Conservation (phyloP, 805 yeast genomes). For the Ogataea saltuana region DNA sequence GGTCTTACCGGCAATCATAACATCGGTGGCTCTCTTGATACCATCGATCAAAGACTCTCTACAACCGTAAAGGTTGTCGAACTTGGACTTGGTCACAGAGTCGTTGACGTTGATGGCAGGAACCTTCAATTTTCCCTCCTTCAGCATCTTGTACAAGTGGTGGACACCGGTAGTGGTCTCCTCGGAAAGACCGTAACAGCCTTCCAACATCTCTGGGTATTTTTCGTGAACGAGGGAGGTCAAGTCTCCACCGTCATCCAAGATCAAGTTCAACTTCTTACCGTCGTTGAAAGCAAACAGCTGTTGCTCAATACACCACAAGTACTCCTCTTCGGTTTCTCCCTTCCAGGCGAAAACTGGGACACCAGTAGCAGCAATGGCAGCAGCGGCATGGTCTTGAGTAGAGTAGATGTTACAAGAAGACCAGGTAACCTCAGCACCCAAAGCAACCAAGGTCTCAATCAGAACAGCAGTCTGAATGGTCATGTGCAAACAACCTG, state of each 20-base stretch:
- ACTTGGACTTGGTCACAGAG: conserved; percentile 98
- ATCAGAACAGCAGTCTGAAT: conserved; percentile 98
- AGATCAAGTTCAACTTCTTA: conserved; percentile 91
- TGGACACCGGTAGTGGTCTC: conserved; percentile 99
- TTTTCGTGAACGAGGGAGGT: conserved; percentile 95
- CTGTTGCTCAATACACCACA: conserved; percentile 99
- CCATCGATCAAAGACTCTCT: conserved; percentile 98
- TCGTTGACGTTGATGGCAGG: conserved; percentile 99
- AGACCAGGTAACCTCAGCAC: conserved; percentile 99
- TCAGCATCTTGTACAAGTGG: conserved; percentile 95
- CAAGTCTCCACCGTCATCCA: conserved; percentile 99
- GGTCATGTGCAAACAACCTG: conserved; percentile 99
- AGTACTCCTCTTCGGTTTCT: conserved; percentile 99
- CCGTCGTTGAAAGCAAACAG: conserved; percentile 96
- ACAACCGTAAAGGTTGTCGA: conserved; percentile 99
- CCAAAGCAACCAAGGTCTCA: conserved; percentile 94
- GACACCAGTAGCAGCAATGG: conserved; percentile 98
- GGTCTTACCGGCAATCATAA: conserved; percentile 98
- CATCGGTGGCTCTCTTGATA: conserved; percentile 99
- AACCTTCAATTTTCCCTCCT: conserved; percentile 85
- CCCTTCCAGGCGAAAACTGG: conserved; percentile 99
- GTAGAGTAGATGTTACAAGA: conserved; percentile 99
- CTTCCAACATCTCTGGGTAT: conserved; percentile 96
- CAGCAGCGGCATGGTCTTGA: conserved; percentile 99
- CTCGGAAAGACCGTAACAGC: conserved; percentile 94